Conservation (phyloP, 352 stramenopile species). For the Pythium sukuiense region DNA sequence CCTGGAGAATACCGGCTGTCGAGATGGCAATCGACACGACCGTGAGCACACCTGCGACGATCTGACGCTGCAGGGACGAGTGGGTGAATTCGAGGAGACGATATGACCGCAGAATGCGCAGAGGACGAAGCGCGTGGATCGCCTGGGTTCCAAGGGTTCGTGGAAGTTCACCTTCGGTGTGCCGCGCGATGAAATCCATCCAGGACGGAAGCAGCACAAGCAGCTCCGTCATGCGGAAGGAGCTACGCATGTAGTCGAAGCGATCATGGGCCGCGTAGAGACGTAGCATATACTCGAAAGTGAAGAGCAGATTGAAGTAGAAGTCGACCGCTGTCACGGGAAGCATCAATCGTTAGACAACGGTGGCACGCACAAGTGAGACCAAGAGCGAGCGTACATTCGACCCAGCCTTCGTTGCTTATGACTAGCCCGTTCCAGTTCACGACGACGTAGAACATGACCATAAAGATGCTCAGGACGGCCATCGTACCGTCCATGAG, state of each 20-base stretch:
- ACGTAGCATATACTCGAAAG: constrained; percentile 59
- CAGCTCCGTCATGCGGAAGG: constrained; percentile 60
- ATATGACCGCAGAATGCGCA: constrained; percentile 71
- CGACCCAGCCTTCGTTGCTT: constrained; percentile 36
- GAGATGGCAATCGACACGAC: constrained; percentile 73
- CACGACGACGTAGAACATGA: constrained; percentile 59
- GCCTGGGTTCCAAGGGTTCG: constrained; percentile 18
- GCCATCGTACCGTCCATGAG: constrained; percentile 44
- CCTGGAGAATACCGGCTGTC: constrained; percentile 65
- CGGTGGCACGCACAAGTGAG: neutral
- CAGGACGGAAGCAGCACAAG: constrained; percentile 66
- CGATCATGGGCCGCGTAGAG: constrained; percentile 67
- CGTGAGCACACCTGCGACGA: constrained; percentile 58
- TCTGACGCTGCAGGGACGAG: constrained; percentile 71
- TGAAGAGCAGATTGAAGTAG: constrained; percentile 64
- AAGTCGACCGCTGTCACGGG: constrained; percentile 48
- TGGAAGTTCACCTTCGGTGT: constrained; percentile 6
- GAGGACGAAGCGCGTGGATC: constrained; percentile 46
- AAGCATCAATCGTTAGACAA: neutral
- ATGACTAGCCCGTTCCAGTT: constrained; percentile 55
- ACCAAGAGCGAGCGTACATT: constrained; percentile 33
- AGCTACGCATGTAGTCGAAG: constrained; percentile 49
- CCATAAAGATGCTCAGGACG: constrained; percentile 60
- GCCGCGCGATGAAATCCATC: constrained; percentile 25
- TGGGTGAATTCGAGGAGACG: constrained; percentile 73